Percentiles rank a stretch among this genome's conserved stretches.
Evolutionary conservation across 352 stramenopile species (phyloP).

Genomic region (Hyaloperonospora brassicae): DNA sequence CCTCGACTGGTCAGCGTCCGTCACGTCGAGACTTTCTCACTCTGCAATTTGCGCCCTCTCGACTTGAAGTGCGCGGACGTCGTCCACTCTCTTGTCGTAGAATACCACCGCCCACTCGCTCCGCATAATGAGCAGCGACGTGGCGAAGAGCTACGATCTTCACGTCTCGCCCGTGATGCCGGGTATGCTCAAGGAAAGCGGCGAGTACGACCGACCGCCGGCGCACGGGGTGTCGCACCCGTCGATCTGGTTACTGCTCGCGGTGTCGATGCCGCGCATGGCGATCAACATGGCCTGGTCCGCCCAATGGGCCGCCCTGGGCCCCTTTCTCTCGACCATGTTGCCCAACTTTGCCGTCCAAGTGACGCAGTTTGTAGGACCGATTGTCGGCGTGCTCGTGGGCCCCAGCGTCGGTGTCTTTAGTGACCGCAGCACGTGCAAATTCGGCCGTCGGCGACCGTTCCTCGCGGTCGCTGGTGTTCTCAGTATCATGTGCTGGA

Average conservation of each 20-base stretch:
- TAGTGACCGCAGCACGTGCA: constrained; percentile 34
- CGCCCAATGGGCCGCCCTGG: constrained; percentile 46
- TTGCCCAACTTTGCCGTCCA: constrained; percentile 37
- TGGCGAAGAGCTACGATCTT: constrained; percentile 15
- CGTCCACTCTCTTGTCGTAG: neutral
- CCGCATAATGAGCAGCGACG: neutral
- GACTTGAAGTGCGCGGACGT: neutral
- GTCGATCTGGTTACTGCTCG: constrained; percentile 34
- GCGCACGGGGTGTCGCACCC: constrained; percentile 11
- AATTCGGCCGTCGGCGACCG: constrained; percentile 29
- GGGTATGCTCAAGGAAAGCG: constrained; percentile 4
- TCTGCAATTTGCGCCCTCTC: too few species aligned
- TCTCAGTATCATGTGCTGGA: constrained; percentile 39
- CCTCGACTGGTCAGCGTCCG: too few species aligned
- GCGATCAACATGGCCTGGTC: constrained; percentile 50
- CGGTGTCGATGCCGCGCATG: constrained; percentile 43
- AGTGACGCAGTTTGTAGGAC: constrained; percentile 44
- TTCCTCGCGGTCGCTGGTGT: constrained; percentile 33
- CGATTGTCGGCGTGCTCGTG: constrained; percentile 39
- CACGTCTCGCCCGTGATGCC: constrained; percentile 21
- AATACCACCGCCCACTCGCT: neutral
- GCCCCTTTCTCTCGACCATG: constrained; percentile 42
- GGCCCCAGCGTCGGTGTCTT: constrained; percentile 41
- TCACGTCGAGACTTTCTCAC: too few species aligned
- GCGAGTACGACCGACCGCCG: neutral